Base-by-base conservation (phyloP, 306 rosid species). In the Ochetophila trinervis region DNA sequence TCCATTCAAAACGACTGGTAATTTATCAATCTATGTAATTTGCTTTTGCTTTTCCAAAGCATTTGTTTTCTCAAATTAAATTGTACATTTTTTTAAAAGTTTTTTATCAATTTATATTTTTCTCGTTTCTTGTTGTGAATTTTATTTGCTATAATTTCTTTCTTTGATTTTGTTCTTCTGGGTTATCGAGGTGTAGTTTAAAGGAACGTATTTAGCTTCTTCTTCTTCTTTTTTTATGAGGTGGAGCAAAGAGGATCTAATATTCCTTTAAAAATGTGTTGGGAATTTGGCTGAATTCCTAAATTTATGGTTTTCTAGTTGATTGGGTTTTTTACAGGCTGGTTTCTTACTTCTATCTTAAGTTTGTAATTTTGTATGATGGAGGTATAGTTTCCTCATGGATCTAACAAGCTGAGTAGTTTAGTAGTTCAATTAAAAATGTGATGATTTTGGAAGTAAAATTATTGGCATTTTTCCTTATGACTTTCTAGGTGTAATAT, bases 1-100 rank as follows among this genome's bases (percentile, higher is more conserved):
- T 74, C 87, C 58, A 32, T 91, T 40, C 96, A 92, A 78, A 83
- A 85, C 21, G 96, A 92, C 81, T 83, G 98, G 96, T 88, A 74
- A 70, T 1, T 1, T 8, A 16, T 35, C 22, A 10, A 18, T 32
- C 40, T 45, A 4, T 47, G 2, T 23, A 53, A 8, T 70, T 57
- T 35, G 8, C 11, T 27, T 66, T 12, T 10, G 3, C 21, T 3
- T 51, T 48, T 18, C 18, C 36, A 4, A 60, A 3, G n/a, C n/a
- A 27, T 37, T 47, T 21, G 54, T 50, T n/a, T 16, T 50, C 21
- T 50, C 54, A 16, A 16, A n/a, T 4, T 21, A 50, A 37, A 37
- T 11, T 37, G 6, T 37, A 2, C 12, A 9, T 11, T 37, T 37
- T 37, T 7, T 37, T n/a, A n/a, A n/a, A 6, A 37, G 2, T 37